Evolutionary conservation across 1,284 basidiomycete species (phyloP).

Genomic region (Pyrrhoderma noxium): DNA sequence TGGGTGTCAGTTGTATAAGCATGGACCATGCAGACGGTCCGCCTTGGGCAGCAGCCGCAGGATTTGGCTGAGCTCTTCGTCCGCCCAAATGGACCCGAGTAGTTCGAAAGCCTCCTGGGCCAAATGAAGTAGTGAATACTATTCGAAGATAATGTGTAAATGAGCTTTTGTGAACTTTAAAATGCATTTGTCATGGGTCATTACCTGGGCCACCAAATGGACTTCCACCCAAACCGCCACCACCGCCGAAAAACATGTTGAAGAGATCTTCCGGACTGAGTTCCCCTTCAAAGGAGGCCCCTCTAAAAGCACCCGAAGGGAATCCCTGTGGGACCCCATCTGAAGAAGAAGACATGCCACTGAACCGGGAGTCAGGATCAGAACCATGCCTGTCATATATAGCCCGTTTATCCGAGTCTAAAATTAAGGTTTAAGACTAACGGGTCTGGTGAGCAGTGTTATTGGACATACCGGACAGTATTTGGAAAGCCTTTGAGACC

Average conservation of each 20-base stretch:
- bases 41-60: conserved; percentile 25
- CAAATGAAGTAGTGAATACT: conserved; percentile 74
- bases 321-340: conserved; percentile 41
- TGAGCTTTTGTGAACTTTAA: no score
- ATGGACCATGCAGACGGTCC: conserved; percentile 55
- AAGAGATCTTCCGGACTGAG: conserved; percentile 95
- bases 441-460: background rate
- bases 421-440: conserved; percentile 8
- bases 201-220: conserved; percentile 47
- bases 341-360: conserved; percentile 53
- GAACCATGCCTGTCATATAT: conserved; percentile 80
- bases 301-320: conserved; percentile 42
- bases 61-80: conserved; percentile 26
- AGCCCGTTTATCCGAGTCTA: conserved; percentile 88
- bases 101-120: conserved; percentile 69
- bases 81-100: conserved; percentile 42
- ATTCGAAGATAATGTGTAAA: conserved; percentile 9
- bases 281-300: conserved; percentile 67
- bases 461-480: conserved; percentile 62
- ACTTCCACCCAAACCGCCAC: conserved; percentile 42
- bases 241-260: conserved; percentile 97
- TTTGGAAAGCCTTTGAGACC: conserved; percentile 97
- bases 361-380: conserved; percentile 78
- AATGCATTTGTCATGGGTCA: no score
- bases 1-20: conserved; percentile 79